Base-by-base conservation (phyloP, 257 asterid species). In the Jacaranda mimosifolia region DNA sequence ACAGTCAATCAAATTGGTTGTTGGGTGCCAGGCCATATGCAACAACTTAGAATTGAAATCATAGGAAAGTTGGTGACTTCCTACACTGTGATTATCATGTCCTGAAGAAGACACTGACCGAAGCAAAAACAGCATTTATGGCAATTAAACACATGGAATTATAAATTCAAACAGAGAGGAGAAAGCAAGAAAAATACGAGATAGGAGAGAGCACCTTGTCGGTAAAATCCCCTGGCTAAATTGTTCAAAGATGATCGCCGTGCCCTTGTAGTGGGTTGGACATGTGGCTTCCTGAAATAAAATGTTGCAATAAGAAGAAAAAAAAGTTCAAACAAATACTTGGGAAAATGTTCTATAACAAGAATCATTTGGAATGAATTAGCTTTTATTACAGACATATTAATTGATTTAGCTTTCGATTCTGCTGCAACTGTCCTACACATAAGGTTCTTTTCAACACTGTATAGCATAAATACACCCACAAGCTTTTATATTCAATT, bases 11-110 rank as follows among this genome's bases (percentile, higher is more conserved):
- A 86, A 68, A 82, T 87, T 80, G 11, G 83, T 64, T 26, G 82
- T 79, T 4, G 96, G 97, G 82, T 92, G 94, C 97, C 96, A 92
- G 8, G 97, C 91, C 86, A 92, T 71, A 80, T 87, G 86, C 85
- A 86, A 83, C 86, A 89, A 70, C 87, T 89, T 90, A 0, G 90
- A 79, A 53, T 83, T 85, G 74, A 84, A 83, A 82, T 92, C 89
- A 11, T 74, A 73, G 4, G 81, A 77, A 43, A 72, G 58, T 58
- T 86, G 91, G 3, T 82, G 77, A 46, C 77, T 64, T 73, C 78
- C 86, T 4, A 85, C 49, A 32, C 72, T 40, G 4, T 76, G 77
- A 17, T 38, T 58, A 40, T 87, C 88, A 8, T 71, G 77, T 52
- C 88, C 94, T 84, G 90, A n/a, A 73, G 65, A 35, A 46, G 51